Base-by-base conservation (phyloP, 2,329 filamentous ascomycete genomes). In the Diaporthe humulicola region DNA sequence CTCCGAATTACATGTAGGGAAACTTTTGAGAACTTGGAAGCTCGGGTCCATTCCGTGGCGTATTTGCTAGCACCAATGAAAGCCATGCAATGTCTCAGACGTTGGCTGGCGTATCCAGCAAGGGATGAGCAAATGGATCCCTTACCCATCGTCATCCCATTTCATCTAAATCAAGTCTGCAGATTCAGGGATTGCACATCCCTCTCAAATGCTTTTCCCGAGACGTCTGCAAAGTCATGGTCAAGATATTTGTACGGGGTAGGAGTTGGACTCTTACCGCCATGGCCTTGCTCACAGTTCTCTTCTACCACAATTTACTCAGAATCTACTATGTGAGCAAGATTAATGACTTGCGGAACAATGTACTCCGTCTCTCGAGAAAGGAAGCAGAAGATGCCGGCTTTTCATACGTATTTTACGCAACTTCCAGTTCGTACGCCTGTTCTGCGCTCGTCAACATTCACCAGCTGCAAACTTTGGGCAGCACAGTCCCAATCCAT, bases 361-460 rank as follows among this genome's bases (percentile, higher is more conserved):
- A 36, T 30, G 1, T 1, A 0, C 17, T 7, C 10, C 8, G 4
- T 12, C 30, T 54, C 0, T 36, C 45, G 4, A 64, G 22, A 10
- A 25, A 19, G 19, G 33, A 25, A 19, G 33, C 33, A 36, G 48
- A 33, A 9, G 28, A 36, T 4, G 1, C 19, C 6, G 48, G 57
- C 5, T 72, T 72, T 22, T 45, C 57, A 14, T 56, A 64, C 22
- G 48, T 72, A 12, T 64, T 72, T 14, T 56, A 72, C 33, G 70
- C 57, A 12, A 72, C 70, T 4, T 60, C 57, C 8, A 22, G 6
- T 6, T 17, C 58, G 4, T 72, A 72, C 33, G 70, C 57, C 48
- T 72, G 70, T 25, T 64, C 70, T 10, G 50, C 70, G 10, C 70
- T 72, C 8, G 70, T 72, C 45, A 72, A 64, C 25, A 72, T 72